A percentile compares a stretch with the other conserved stretches of the same genome.
Conservation (phyloP, 345 rosid genomes). For the Viola odorata region DNA sequence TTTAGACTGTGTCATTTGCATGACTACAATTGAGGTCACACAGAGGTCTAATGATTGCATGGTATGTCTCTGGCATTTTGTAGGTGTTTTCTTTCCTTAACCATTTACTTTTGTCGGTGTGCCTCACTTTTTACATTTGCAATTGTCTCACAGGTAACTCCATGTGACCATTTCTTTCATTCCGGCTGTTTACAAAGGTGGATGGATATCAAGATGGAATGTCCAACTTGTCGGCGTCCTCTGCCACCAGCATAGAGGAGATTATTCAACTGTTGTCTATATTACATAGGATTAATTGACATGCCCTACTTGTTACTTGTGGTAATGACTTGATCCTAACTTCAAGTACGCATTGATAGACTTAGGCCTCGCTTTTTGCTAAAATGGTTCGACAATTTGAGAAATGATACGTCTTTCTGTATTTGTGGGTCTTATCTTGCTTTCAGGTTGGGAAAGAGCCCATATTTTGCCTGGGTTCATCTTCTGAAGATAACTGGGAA, state of each 20-base stretch:
- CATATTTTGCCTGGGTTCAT: conserved; percentile 16
- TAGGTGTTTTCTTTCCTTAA: not conserved
- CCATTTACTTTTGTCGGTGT: not conserved
- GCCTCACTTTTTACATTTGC: conserved; percentile 1
- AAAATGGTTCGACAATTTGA: too few relatives aligned
- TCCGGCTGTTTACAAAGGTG: conserved; percentile 92
- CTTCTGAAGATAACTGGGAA: conserved; percentile 22
- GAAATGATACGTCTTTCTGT: not conserved
- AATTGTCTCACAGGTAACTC: conserved; percentile 62
- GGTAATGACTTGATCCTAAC: conserved; percentile 23
- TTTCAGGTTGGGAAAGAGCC: conserved; percentile 17
- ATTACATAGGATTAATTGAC: conserved; percentile 25
- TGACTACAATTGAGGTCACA: conserved; percentile 73
- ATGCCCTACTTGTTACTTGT: conserved; percentile 10
- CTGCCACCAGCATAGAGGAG: conserved; percentile 72
- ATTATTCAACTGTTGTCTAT: conserved; percentile 24
- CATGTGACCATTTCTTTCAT: conserved; percentile 95
- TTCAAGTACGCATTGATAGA: too few relatives aligned
- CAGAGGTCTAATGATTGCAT: conserved; percentile 69
- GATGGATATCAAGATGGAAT: conserved; percentile 99
- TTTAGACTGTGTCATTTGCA: conserved; percentile 90
- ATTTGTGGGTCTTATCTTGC: not conserved
- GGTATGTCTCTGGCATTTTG: conserved; percentile 33
- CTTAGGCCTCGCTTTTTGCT: too few relatives aligned
- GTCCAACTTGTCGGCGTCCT: conserved; percentile 95